These are phyloP conservation scores for Sporodiniella umbellata DNA, from an alignment of 371 early-diverging fungal genomes.

Conservation along the genomic window DNA sequence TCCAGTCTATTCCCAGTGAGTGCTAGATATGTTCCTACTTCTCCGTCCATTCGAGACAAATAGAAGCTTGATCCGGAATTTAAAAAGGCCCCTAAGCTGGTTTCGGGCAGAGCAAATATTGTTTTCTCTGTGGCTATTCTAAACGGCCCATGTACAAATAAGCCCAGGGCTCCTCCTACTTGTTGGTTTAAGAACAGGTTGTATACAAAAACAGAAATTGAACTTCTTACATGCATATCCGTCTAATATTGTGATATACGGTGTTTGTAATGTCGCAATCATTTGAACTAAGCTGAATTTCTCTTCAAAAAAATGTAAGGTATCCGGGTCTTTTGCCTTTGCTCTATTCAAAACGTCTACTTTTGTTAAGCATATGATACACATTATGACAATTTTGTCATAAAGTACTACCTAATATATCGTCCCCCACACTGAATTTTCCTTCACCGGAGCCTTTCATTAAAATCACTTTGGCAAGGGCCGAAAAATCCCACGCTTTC, in stretches of 20 bases:
- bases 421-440: conserved; percentile 96
- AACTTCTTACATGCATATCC: conserved; percentile 77
- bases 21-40: conserved; percentile 90
- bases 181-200: not conserved
- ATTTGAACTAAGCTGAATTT: conserved; percentile 91
- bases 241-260: conserved; percentile 84
- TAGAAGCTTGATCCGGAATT: conserved; percentile 96
- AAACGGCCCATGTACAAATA: conserved; percentile 95
- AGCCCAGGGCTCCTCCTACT: conserved; percentile 97
- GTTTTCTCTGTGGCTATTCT: conserved; percentile 72
- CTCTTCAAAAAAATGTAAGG: conserved; percentile 82
- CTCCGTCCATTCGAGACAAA: conserved; percentile 88
- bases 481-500: conserved; percentile 86
- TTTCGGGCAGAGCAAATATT: conserved; percentile 92
- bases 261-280: conserved; percentile 83
- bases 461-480: conserved; percentile 85
- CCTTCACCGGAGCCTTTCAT: conserved; percentile 70
- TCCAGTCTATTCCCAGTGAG: conserved; percentile 84
- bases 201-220: not conserved
- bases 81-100: conserved; percentile 89
- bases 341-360: conserved; percentile 32
- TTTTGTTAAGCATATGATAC: not conserved
- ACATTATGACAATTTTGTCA: not conserved
- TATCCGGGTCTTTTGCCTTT: conserved; percentile 51
- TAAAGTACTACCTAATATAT: conserved; percentile 68